These are phyloP conservation scores for Pseudogymnoascus sp. DNA, from an alignment of 2,329 filamentous ascomycete species.

Conservation along the genomic window DNA sequence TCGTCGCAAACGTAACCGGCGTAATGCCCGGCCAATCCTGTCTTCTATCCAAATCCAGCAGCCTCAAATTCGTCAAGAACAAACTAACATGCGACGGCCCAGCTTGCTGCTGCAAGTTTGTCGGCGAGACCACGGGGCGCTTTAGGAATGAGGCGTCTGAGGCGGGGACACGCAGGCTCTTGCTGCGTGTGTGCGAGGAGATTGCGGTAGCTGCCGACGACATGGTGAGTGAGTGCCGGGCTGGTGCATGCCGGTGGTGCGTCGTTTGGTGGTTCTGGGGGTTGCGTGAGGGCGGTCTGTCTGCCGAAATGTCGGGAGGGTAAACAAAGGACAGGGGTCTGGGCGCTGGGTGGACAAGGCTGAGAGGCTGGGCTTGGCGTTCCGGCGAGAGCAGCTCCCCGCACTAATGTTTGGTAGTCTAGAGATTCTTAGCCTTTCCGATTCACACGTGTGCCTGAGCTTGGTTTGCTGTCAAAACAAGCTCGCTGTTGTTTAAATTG, in stretches of 20 bases:
- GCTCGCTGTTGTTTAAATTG: neutral
- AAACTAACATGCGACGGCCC: slow-evolving; percentile 49
- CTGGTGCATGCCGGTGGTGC: neutral
- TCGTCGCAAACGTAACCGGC: slow-evolving; percentile 58
- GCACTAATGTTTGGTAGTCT: neutral
- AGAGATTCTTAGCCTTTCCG: neutral
- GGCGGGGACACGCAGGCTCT: slow-evolving; percentile 23
- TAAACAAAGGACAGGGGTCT: slow-evolving; percentile 1
- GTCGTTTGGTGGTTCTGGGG: slow-evolving; percentile 3
- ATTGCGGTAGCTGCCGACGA: slow-evolving; percentile 22
- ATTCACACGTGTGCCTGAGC: neutral
- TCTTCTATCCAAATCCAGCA: slow-evolving; percentile 69
- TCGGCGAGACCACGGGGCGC: slow-evolving; percentile 8
- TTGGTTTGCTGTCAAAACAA: slow-evolving; percentile 4
- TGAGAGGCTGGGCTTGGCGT: neutral
- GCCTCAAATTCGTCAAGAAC: slow-evolving; percentile 75
- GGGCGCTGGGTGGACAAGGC: neutral
- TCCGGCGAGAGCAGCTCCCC: neutral
- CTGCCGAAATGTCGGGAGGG: neutral
- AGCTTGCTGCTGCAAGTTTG: slow-evolving; percentile 13
- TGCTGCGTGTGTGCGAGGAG: slow-evolving; percentile 18
- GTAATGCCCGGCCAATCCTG: slow-evolving; percentile 76
- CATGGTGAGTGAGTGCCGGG: slow-evolving; percentile 14
- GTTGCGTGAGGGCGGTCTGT: neutral
- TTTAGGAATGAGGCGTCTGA: slow-evolving; percentile 16